Conservation (phyloP, 768 basidiomycete species). For the Lyophyllum shimeji region DNA sequence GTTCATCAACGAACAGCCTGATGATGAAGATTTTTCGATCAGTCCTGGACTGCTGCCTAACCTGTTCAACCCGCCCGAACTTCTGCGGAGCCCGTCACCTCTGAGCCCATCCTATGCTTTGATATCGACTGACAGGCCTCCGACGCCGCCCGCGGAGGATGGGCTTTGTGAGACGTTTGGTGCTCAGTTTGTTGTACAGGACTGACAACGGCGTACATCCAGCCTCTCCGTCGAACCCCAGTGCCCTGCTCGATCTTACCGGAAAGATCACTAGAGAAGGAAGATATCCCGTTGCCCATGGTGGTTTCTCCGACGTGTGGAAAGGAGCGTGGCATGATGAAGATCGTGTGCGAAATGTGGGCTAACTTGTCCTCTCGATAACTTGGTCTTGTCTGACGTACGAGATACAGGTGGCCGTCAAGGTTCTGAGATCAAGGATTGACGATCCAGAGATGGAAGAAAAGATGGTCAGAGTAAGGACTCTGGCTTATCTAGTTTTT, state of each 20-base stretch:
- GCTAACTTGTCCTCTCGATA: neutral
- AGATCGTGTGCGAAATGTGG: constrained; percentile 17
- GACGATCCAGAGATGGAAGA: constrained; percentile 30
- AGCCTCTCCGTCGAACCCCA: constrained; percentile 3
- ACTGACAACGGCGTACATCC: neutral
- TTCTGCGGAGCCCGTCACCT: constrained; percentile 13
- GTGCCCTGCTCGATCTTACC: constrained; percentile 28
- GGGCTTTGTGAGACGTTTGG: neutral
- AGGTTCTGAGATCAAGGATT: constrained; percentile 34
- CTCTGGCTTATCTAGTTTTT: neutral
- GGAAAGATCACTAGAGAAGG: constrained; percentile 29
- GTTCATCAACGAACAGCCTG: constrained; percentile 26
- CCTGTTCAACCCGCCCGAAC: constrained; percentile 21
- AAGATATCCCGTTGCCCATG: constrained; percentile 36
- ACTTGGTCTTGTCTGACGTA: neutral
- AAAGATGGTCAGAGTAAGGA: constrained; percentile 29
- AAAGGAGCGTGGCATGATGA: constrained; percentile 33
- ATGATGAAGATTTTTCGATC: constrained; percentile 25
- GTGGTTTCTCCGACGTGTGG: constrained; percentile 47
- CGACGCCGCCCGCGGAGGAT: constrained; percentile 10
- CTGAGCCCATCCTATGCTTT: constrained; percentile 5
- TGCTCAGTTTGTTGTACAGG: neutral
- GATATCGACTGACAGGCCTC: constrained; percentile 3
- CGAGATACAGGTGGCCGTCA: constrained; percentile 32
- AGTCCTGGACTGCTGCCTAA: constrained; percentile 37